Conservation (phyloP, 176 grass and related monocot species). For the maize (Zea mays) region Zm-B73-REFERENCE-NAM-5.0 NC_050096.1:116960501-116961000, state of each 20-base stretch:
- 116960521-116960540: slow-evolving; percentile 63
- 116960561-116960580: slow-evolving; percentile 29
- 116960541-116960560: slow-evolving; percentile 51
- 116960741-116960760: slow-evolving; percentile 54
- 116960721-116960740: slow-evolving; percentile 50
- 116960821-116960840: background rate
- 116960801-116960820: slow-evolving; percentile 45
- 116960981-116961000: too few species aligned
- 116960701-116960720: slow-evolving; percentile 63
- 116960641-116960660: slow-evolving; percentile 61
- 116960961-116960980: too few species aligned
- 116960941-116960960: slow-evolving; percentile 56
- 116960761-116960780: slow-evolving; percentile 56
- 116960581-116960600: slow-evolving; percentile 50
- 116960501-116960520: slow-evolving; percentile 66
- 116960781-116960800: slow-evolving; percentile 46
- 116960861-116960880: slow-evolving; percentile 66
- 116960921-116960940: slow-evolving; percentile 45
- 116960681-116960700: slow-evolving; percentile 36
- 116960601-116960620: slow-evolving; percentile 55
- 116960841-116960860: slow-evolving; percentile 58
- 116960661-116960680: slow-evolving; percentile 41
- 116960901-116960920: slow-evolving; percentile 39
- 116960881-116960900: slow-evolving; percentile 47
- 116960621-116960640: slow-evolving; percentile 51